Percentiles rank a stretch among this genome's conserved stretches.
Evolutionary conservation across 2,329 filamentous ascomycete species (phyloP).

Genomic region (Xylariales sp.): DNA sequence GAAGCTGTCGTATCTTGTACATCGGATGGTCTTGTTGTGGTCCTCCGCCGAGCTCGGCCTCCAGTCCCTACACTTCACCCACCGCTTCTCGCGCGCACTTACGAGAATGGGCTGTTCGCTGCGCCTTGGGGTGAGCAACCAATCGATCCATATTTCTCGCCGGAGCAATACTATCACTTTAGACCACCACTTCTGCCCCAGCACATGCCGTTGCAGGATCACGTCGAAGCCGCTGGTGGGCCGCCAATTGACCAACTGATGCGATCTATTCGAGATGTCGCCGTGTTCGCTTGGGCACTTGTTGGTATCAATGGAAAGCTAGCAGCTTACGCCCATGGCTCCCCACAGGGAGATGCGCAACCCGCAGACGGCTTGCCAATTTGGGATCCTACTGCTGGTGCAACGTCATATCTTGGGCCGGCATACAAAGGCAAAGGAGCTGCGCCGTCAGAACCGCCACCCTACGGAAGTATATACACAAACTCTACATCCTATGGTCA

Average conservation of each 20-base stretch:
- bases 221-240: conserved; percentile 42
- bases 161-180: conserved; percentile 38
- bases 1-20: conserved; percentile 91
- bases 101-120: conserved; percentile 65
- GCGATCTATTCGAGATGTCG: conserved; percentile 76
- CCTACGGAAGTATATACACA: too few species aligned
- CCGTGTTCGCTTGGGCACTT: conserved; percentile 83
- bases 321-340: conserved; percentile 58
- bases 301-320: conserved; percentile 76
- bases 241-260: conserved; percentile 63
- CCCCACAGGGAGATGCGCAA: conserved; percentile 57
- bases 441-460: too few species aligned
- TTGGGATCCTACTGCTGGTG: conserved; percentile 45
- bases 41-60: conserved; percentile 69
- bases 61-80: conserved; percentile 57
- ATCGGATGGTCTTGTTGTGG: conserved; percentile 81
- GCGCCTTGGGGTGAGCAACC: conserved; percentile 75
- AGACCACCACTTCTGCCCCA: conserved; percentile 37
- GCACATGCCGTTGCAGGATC: conserved; percentile 39
- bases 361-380: conserved; percentile 57
- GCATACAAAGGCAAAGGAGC: conserved; percentile 20
- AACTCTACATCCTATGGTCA: too few species aligned
- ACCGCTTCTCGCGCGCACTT: conserved; percentile 40
- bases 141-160: conserved; percentile 43
- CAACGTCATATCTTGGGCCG: conserved; percentile 26